Conservation (phyloP, 2,329 filamentous ascomycete species). For the Penicillium italicum region DNA sequence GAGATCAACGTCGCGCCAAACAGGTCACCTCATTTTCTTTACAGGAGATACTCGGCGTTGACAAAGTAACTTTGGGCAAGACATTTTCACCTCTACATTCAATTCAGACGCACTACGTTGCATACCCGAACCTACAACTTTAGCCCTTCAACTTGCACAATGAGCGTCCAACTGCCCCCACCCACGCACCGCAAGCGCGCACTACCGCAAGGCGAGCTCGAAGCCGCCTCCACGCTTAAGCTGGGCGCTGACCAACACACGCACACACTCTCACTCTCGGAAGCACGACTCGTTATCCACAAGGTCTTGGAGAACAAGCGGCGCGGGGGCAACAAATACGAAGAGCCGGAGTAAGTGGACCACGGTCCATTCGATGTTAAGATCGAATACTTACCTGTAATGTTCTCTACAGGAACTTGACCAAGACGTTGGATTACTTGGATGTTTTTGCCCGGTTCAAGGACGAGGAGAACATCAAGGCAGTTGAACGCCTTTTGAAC, state of each 20-base stretch:
- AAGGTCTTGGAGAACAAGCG: constrained; percentile 78
- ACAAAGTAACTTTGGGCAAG: not conserved
- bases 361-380: not conserved
- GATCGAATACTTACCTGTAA: not conserved
- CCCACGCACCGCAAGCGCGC: constrained; percentile 42
- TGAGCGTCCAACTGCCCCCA: constrained; percentile 37
- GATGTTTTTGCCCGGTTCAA: constrained; percentile 96
- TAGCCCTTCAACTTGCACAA: constrained; percentile 7
- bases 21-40: not conserved
- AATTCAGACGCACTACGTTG: not conserved
- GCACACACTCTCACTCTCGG: constrained; percentile 85
- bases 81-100: not conserved
- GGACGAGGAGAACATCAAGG: constrained; percentile 88
- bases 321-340: constrained; percentile 74
- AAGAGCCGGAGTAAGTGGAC: constrained; percentile 72
- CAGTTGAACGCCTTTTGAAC: constrained; percentile 82
- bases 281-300: constrained; percentile 87
- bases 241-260: constrained; percentile 93
- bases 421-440: constrained; percentile 86
- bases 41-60: not conserved
- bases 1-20: constrained; percentile 13
- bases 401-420: constrained; percentile 55
- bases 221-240: constrained; percentile 74
- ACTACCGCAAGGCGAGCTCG: constrained; percentile 63
- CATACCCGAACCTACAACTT: not conserved